Conservation (phyloP, 75 land plant species). For the Adiantum capillusveneris region DNA sequence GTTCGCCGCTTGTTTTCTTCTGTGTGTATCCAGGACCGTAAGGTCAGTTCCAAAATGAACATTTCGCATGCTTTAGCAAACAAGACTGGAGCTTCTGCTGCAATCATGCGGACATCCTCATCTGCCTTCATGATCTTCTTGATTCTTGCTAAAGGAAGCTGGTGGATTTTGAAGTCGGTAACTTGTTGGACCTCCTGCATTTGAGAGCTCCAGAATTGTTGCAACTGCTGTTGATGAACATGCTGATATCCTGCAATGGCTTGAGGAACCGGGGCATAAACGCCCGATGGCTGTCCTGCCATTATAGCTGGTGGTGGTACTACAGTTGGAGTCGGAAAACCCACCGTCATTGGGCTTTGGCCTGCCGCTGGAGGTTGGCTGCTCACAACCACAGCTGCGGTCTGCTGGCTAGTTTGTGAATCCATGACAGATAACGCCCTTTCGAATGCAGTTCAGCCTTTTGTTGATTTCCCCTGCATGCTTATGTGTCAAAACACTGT, state of each 20-base stretch:
- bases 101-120: slow-evolving; percentile 74
- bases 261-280: neutral
- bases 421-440: no score
- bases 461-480: no score
- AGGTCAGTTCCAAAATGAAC: slow-evolving; percentile 68
- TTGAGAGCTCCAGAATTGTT: slow-evolving; percentile 48
- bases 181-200: slow-evolving; percentile 56
- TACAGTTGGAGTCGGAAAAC: no score
- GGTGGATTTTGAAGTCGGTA: slow-evolving; percentile 66
- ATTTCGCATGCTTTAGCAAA: slow-evolving; percentile 86
- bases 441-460: no score
- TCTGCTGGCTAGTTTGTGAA: no score
- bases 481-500: no score
- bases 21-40: slow-evolving; percentile 74
- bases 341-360: no score
- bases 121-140: slow-evolving; percentile 87
- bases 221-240: slow-evolving; percentile 46
- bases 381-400: no score
- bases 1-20: slow-evolving; percentile 81
- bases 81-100: slow-evolving; percentile 76
- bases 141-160: slow-evolving; percentile 66
- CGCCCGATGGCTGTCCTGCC: slow-evolving; percentile 1
- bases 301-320: no score
- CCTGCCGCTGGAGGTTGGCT: no score
- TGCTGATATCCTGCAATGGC: neutral